Conservation (phyloP, 768 basidiomycete species). For the Mrakia gelida region DNA sequence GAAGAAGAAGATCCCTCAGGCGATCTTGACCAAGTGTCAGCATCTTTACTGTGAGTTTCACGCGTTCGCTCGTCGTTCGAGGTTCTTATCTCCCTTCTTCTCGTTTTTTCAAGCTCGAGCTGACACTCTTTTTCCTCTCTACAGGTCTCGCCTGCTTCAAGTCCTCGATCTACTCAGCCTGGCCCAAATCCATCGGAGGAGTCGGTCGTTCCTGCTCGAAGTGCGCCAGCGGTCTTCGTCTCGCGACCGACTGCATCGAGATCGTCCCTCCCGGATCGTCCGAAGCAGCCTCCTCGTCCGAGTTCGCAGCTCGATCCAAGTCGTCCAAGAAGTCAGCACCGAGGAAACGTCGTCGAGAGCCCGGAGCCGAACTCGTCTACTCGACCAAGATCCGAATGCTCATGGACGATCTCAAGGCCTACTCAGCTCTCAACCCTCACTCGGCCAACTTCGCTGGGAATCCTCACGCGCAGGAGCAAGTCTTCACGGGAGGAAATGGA, state of each 20-base stretch:
- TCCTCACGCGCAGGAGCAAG: background rate
- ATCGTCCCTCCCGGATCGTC: conserved; percentile 59
- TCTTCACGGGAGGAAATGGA: background rate
- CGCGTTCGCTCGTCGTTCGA: too few relatives aligned
- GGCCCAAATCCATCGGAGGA: conserved; percentile 65
- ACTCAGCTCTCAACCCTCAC: conserved; percentile 77
- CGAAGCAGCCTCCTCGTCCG: conserved; percentile 49
- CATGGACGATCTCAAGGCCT: conserved; percentile 69
- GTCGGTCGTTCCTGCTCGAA: conserved; percentile 64
- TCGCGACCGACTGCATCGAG: conserved; percentile 71
- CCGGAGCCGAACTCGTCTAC: conserved; percentile 38
- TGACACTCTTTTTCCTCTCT: background rate
- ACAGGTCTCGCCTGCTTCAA: conserved; percentile 65
- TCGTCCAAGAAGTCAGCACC: conserved; percentile 24
- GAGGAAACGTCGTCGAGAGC: background rate
- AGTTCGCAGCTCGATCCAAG: conserved; percentile 37
- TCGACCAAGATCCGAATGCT: conserved; percentile 88
- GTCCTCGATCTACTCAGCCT: conserved; percentile 67
- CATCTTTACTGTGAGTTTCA: conserved; percentile 72
- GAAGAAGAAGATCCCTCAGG: conserved; percentile 40
- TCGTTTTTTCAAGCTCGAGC: too few relatives aligned
- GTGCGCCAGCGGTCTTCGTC: conserved; percentile 65
- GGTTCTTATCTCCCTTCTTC: too few relatives aligned
- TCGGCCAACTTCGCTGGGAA: conserved; percentile 66
- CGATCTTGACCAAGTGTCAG: conserved; percentile 84